phyloP scores from a whole-genome alignment of 768 basidiomycete species.

The Crucibulum laeve region DNA sequence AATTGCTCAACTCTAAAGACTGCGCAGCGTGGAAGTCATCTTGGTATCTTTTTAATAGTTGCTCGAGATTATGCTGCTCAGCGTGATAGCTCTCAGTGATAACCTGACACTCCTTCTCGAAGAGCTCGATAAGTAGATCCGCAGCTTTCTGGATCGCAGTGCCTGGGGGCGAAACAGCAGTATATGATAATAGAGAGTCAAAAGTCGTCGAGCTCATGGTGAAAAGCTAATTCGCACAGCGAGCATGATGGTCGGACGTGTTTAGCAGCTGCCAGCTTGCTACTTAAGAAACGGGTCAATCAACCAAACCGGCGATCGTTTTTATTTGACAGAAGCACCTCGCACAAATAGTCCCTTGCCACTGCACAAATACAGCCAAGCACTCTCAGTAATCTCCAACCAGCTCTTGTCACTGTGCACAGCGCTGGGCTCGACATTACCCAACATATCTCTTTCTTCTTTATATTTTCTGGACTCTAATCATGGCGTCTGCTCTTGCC shows the following conservation, averaged over 20 bases:
- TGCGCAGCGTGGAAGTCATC: not conserved
- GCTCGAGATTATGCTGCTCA: not conserved
- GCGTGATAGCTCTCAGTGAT: not conserved
- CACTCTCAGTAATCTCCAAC: too few relatives aligned
- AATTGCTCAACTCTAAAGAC: not conserved
- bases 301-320: too few relatives aligned
- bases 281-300: too few relatives aligned
- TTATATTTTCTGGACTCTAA: slow-evolving; percentile 4
- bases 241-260: too few relatives aligned
- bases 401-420: too few relatives aligned
- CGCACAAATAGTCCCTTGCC: too few relatives aligned
- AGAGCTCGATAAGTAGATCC: not conserved
- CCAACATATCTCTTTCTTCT: not conserved
- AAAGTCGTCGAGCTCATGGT: too few relatives aligned
- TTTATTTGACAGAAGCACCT: too few relatives aligned
- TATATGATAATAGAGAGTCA: not conserved
- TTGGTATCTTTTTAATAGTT: not conserved
- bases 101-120: not conserved
- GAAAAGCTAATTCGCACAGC: too few relatives aligned
- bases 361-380: too few relatives aligned
- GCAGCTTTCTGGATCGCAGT: not conserved
- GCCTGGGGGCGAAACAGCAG: not conserved
- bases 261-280: too few relatives aligned
- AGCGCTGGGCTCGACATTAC: too few relatives aligned
- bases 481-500: slow-evolving; percentile 63